phyloP scores from a whole-genome alignment of 257 asterid genomes.

The Solanum virginianum region DNA sequence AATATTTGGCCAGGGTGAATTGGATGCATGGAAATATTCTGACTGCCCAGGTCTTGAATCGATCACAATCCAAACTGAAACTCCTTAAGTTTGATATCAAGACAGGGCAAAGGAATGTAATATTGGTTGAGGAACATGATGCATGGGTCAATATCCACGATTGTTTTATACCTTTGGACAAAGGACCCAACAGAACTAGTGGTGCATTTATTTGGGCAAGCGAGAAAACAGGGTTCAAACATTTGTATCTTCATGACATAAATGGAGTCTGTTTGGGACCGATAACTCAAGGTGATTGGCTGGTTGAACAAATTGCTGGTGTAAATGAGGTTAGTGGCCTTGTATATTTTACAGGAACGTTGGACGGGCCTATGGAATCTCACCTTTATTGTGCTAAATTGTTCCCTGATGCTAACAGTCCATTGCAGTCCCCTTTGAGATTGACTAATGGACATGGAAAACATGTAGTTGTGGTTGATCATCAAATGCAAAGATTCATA shows the following conservation, averaged over 20 bases:
- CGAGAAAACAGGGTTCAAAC: constrained; percentile 80
- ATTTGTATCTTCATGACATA: constrained; percentile 56
- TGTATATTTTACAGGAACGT: constrained; percentile 65
- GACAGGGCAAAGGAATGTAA: constrained; percentile 55
- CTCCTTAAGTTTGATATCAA: constrained; percentile 64
- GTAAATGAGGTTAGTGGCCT: constrained; percentile 70
- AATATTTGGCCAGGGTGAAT: constrained; percentile 74
- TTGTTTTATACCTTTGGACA: constrained; percentile 74
- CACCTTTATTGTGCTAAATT: constrained; percentile 62
- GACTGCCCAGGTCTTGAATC: constrained; percentile 71
- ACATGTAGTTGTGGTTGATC: constrained; percentile 79
- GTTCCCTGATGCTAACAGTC: constrained; percentile 24
- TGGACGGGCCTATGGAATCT: constrained; percentile 72
- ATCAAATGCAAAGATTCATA: constrained; percentile 64
- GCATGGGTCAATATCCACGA: constrained; percentile 90
- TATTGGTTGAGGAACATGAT: constrained; percentile 63
- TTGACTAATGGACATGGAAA: constrained; percentile 74
- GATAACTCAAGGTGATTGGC: constrained; percentile 84
- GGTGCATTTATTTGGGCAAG: constrained; percentile 92
- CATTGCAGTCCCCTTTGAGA: constrained; percentile 37
- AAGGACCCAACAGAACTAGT: constrained; percentile 30
- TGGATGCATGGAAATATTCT: constrained; percentile 88
- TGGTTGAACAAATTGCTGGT: constrained; percentile 85
- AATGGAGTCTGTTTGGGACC: constrained; percentile 74
- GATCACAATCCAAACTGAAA: constrained; percentile 67